A percentile compares a stretch with the other conserved stretches of the same genome.
These are phyloP conservation scores for Symbiodinium pilosum DNA, from an alignment of 73 alveolate species.

Conservation along the genomic window DNA sequence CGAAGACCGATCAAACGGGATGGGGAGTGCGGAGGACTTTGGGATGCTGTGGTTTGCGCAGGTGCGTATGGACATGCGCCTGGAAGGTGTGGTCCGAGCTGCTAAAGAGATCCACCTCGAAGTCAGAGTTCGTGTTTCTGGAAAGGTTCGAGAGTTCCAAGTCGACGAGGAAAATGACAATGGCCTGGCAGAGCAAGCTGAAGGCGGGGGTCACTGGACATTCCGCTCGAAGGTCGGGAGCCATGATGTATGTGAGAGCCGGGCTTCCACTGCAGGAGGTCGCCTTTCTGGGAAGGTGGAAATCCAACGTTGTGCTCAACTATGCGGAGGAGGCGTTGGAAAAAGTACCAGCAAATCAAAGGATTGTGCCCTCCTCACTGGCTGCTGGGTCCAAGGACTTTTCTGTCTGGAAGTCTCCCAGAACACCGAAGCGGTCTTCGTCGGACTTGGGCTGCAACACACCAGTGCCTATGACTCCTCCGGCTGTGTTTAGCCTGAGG, in stretches of 20 bases:
- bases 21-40: background rate
- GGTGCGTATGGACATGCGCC: background rate
- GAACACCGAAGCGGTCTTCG: background rate
- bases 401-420: background rate
- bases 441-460: background rate
- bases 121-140: background rate
- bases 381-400: no score
- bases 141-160: background rate
- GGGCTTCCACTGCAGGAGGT: background rate
- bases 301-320: background rate
- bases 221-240: slow-evolving; percentile 35
- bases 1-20: slow-evolving; percentile 18
- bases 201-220: background rate
- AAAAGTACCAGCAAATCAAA: background rate
- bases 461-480: background rate
- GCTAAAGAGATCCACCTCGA: background rate
- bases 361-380: background rate
- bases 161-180: background rate
- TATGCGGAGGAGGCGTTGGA: slow-evolving; percentile 19
- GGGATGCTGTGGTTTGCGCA: background rate
- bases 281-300: background rate
- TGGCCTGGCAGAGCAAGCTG: background rate
- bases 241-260: slow-evolving; percentile 23
- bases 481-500: background rate
- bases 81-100: background rate